These are phyloP conservation scores for Allomyces macrogynus DNA, from an alignment of 192 early-diverging fungal species.

Conservation along the genomic window DNA sequence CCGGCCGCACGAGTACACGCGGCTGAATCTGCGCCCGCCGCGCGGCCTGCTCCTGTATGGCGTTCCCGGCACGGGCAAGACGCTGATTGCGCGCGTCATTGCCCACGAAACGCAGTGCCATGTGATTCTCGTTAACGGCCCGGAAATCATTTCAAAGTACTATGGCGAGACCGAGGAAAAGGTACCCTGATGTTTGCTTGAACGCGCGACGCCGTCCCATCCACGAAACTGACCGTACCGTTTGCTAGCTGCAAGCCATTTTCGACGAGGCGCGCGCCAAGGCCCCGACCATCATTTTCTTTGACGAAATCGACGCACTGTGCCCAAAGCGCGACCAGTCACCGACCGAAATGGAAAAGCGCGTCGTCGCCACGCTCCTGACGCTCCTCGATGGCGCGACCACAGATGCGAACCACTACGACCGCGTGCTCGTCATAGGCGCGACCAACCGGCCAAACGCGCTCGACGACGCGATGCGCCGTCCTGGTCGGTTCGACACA, in stretches of 20 bases:
- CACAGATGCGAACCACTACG: constrained; percentile 9
- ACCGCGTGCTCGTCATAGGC: constrained; percentile 60
- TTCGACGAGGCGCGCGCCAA: constrained; percentile 49
- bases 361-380: constrained; percentile 79
- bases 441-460: constrained; percentile 83
- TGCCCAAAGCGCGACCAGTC: constrained; percentile 70
- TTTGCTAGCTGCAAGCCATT: constrained; percentile 37
- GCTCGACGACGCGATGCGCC: constrained; percentile 69
- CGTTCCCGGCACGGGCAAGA: constrained; percentile 92
- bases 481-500: constrained; percentile 85
- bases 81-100: constrained; percentile 73
- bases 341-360: constrained; percentile 63
- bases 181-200: too few relatives aligned
- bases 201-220: neutral
- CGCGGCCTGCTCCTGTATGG: constrained; percentile 76
- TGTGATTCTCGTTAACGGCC: constrained; percentile 71
- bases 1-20: neutral
- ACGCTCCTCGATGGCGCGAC: constrained; percentile 75
- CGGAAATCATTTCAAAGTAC: constrained; percentile 73
- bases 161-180: constrained; percentile 87
- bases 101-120: constrained; percentile 47
- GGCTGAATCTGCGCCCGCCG: constrained; percentile 56
- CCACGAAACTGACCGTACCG: neutral
- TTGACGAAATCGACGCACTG: constrained; percentile 85
- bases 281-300: constrained; percentile 69